These are phyloP conservation scores for Phytophthora cryptogea DNA, from an alignment of 352 stramenopile genomes.

Conservation along the genomic window DNA sequence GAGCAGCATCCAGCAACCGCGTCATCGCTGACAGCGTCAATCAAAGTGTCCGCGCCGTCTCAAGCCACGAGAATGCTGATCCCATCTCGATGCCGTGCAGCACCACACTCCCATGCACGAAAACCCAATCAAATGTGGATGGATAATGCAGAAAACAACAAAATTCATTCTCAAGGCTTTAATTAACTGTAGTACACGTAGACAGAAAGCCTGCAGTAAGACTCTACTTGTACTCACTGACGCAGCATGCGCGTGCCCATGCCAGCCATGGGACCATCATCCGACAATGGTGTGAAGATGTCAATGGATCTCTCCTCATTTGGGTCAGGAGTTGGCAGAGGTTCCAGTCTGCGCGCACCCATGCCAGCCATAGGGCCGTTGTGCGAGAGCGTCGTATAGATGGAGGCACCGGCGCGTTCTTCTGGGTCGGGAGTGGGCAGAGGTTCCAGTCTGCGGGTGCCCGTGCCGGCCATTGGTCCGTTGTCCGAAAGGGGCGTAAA, in stretches of 20 bases:
- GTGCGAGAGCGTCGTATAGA: slow-evolving; percentile 39
- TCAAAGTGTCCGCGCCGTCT: not conserved
- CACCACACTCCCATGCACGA: slow-evolving; percentile 1
- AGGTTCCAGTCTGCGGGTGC: slow-evolving; percentile 10
- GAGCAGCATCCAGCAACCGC: too few relatives aligned
- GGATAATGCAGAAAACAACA: slow-evolving; percentile 12
- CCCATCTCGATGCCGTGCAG: slow-evolving; percentile 7
- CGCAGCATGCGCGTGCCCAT: slow-evolving; percentile 19
- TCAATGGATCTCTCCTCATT: slow-evolving; percentile 29
- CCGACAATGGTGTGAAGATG: slow-evolving; percentile 42
- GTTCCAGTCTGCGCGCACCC: not conserved
- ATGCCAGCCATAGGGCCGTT: slow-evolving; percentile 33
- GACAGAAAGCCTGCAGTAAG: not conserved
- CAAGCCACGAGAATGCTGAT: not conserved
- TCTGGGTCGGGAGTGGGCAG: not conserved
- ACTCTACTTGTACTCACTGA: slow-evolving; percentile 11
- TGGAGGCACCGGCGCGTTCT: slow-evolving; percentile 15
- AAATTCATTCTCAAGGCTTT: slow-evolving; percentile 2
- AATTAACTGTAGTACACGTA: not conserved
- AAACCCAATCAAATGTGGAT: too few relatives aligned
- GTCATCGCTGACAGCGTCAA: slow-evolving; percentile 16
- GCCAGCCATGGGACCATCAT: slow-evolving; percentile 40
- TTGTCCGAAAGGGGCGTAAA: slow-evolving; percentile 38
- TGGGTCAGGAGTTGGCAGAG: not conserved
- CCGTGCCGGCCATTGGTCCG: slow-evolving; percentile 38